Evolutionary conservation across 1,284 basidiomycete species (phyloP).

Genomic region (Psilocybe mexicana): DNA sequence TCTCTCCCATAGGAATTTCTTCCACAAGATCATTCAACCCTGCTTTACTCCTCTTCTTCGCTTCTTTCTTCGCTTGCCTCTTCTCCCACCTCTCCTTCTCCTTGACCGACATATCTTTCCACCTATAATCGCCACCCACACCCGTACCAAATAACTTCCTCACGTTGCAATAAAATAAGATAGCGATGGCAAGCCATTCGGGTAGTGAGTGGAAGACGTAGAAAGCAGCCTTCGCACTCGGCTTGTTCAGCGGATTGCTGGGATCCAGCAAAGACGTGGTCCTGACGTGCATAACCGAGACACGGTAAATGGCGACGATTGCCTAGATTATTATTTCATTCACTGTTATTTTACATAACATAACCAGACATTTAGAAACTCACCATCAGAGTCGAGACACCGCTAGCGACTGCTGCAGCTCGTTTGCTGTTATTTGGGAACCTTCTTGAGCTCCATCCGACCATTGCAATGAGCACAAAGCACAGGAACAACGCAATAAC

Average conservation of each 20-base stretch:
- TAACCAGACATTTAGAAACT: slow-evolving; percentile 3
- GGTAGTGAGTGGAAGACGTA: slow-evolving; percentile 46
- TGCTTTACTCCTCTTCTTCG: not conserved
- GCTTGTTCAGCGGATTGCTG: slow-evolving; percentile 34
- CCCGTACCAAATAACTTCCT: slow-evolving; percentile 42
- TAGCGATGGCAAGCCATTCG: slow-evolving; percentile 38
- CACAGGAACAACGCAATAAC: slow-evolving; percentile 22
- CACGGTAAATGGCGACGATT: slow-evolving; percentile 39
- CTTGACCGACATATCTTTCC: slow-evolving; percentile 30
- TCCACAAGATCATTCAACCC: not conserved
- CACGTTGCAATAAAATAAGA: slow-evolving; percentile 36
- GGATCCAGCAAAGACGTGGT: slow-evolving; percentile 35
- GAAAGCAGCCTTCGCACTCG: slow-evolving; percentile 39
- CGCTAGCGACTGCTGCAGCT: slow-evolving; percentile 17
- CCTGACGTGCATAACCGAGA: slow-evolving; percentile 37
- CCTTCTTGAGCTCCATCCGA: slow-evolving; percentile 24
- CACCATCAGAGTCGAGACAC: slow-evolving; percentile 26
- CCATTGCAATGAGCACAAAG: slow-evolving; percentile 18
- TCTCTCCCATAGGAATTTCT: slow-evolving; percentile 5
- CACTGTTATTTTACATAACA: not conserved
- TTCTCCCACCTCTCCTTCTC: slow-evolving; percentile 16
- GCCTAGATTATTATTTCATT: slow-evolving; percentile 20
- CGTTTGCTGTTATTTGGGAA: slow-evolving; percentile 25
- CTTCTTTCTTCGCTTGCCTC: slow-evolving; percentile 2
- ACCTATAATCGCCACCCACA: slow-evolving; percentile 30